A percentile compares a stretch with the other conserved stretches of the same genome.
phyloP scores from a whole-genome alignment of 2,329 filamentous ascomycete species.

The Colletotrichum ledebouriae region DNA sequence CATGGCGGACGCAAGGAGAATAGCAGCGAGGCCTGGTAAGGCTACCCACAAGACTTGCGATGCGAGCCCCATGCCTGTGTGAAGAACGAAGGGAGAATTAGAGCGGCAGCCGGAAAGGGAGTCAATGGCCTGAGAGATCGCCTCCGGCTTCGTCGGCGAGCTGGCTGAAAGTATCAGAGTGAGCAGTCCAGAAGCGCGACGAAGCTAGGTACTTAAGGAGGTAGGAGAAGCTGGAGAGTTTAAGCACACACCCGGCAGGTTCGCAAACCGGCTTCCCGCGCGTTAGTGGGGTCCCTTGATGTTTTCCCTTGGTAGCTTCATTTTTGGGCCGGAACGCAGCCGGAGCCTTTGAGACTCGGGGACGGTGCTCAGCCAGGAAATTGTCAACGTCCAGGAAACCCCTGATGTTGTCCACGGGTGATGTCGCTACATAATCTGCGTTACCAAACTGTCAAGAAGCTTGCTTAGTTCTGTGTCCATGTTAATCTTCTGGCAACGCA shows the following conservation, averaged over 20 bases:
- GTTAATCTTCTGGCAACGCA: no score
- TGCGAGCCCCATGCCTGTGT: slow-evolving; percentile 17
- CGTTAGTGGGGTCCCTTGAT: slow-evolving; percentile 9
- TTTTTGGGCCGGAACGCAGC: neutral
- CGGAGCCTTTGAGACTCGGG: neutral
- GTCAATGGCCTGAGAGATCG: neutral
- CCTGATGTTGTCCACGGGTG: no score
- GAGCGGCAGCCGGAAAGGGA: no score
- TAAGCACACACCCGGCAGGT: neutral
- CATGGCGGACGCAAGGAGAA: slow-evolving; percentile 65
- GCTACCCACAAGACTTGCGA: slow-evolving; percentile 64
- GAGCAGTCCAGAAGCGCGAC: no score
- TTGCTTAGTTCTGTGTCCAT: no score
- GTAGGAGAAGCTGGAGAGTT: neutral
- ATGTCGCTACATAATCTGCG: no score
- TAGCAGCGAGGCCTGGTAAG: slow-evolving; percentile 56
- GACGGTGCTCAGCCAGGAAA: neutral
- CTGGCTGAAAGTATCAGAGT: no score
- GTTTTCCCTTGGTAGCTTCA: neutral
- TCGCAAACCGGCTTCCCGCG: slow-evolving; percentile 2
- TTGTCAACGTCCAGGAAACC: neutral
- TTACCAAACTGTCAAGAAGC: no score
- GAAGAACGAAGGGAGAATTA: neutral
- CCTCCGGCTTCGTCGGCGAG: neutral
- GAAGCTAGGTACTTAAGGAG: no score